Evolutionary conservation across 1,139 yeast genomes (phyloP).

Genomic region (Saccharomyces hybrid): DNA sequence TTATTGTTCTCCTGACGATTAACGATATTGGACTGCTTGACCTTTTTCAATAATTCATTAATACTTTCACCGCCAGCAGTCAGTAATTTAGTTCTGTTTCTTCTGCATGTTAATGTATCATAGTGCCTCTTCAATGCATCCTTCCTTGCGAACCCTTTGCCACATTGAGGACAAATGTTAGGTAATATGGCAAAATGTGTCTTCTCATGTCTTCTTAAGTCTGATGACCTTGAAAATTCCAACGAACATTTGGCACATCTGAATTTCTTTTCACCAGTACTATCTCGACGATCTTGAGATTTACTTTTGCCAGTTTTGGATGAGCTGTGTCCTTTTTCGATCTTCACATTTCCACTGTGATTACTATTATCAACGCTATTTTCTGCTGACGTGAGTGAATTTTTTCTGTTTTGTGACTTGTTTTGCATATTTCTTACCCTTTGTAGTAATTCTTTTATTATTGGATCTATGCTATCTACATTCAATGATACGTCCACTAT

Average conservation of each 20-base stretch:
- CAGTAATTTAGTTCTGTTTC: constrained; percentile 49
- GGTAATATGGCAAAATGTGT: constrained; percentile 27
- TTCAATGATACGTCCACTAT: constrained; percentile 20
- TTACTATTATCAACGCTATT: not conserved
- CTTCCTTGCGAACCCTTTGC: constrained; percentile 74
- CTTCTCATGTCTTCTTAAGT: constrained; percentile 29
- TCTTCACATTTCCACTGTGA: not conserved
- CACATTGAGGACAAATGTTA: constrained; percentile 62
- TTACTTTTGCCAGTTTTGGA: not conserved
- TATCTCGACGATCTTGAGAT: not conserved
- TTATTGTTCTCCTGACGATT: not conserved
- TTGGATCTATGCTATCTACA: constrained; percentile 22
- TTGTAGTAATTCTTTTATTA: constrained; percentile 20
- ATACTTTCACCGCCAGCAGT: constrained; percentile 21
- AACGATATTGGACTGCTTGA: constrained; percentile 9
- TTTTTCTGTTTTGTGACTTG: not conserved
- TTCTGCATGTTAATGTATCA: constrained; percentile 63
- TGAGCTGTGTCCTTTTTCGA: constrained; percentile 2
- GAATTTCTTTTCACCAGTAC: constrained; percentile 9
- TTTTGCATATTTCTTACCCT: constrained; percentile 14
- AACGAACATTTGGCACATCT: constrained; percentile 27
- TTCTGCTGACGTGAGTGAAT: not conserved
- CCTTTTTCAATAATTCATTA: constrained; percentile 19
- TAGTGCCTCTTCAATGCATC: constrained; percentile 71
- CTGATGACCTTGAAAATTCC: constrained; percentile 26